Evolutionary conservation across 2,329 filamentous ascomycete species (phyloP).

Genomic region (Calycina herbarum): DNA sequence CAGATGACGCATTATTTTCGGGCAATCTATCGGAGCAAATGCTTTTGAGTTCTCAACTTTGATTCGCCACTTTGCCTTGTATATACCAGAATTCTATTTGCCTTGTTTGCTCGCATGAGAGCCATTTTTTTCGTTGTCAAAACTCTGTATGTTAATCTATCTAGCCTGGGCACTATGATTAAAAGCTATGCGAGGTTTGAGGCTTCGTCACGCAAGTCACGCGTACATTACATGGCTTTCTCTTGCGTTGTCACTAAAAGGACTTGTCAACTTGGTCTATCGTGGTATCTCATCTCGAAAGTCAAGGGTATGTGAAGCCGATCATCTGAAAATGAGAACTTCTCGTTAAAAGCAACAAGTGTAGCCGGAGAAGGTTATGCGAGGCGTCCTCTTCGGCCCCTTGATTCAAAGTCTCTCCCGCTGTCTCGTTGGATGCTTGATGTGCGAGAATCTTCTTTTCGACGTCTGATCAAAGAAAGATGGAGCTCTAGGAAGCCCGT

Average conservation of each 20-base stretch:
- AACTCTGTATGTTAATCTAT: background rate
- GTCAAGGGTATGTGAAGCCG: background rate
- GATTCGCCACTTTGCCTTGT: background rate
- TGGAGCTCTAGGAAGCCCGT: background rate
- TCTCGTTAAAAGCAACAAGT: background rate
- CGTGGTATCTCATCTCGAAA: background rate
- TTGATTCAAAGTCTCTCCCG: background rate
- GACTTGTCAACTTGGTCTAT: background rate
- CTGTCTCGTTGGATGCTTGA: background rate
- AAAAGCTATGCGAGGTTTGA: background rate
- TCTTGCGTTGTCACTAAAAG: background rate
- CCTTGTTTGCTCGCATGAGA: background rate
- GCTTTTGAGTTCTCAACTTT: background rate
- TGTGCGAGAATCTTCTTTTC: background rate
- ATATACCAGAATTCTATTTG: slow-evolving; percentile 1
- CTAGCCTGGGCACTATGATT: background rate
- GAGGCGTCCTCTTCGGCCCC: background rate
- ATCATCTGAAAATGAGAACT: background rate
- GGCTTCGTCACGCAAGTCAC: background rate
- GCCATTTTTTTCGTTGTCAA: background rate
- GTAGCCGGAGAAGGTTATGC: background rate
- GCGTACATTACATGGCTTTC: background rate
- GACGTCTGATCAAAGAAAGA: background rate
- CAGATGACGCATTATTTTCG: background rate
- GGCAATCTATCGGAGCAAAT: background rate